Base-by-base conservation (phyloP, 1,284 basidiomycete species). In the Gymnopus androsaceus region DNA sequence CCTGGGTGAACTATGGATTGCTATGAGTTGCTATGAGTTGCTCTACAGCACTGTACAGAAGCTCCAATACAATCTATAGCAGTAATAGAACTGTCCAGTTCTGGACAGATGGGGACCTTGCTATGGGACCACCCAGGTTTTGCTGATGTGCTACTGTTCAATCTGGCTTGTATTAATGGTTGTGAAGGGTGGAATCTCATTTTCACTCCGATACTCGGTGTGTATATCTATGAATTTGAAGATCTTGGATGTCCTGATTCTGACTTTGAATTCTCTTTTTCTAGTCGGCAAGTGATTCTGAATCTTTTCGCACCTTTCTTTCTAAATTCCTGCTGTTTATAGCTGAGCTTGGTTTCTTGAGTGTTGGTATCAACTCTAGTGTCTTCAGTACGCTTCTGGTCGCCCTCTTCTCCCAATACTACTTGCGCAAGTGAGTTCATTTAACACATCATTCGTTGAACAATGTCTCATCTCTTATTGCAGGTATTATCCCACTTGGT, bases 351-450 rank as follows among this genome's bases (percentile, higher is more conserved):
- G 75, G 75, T 27, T 74, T 75, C 66, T 64, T 82, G 51, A 74
- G 74, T 64, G 69, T 78, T 19, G 82, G 82, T 4, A 80, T 84
- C 67, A 84, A 82, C 69, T 79, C 76, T 15, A 74, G 75, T n/a
- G 72, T 81, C 23, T 75, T 79, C 61, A 77, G 75, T 44, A 74
- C 77, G 3, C 80, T 84, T 68, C 61, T 72, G 12, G 69, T 84
- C 36, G 82, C 80, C 17, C 62, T 82, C 30, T 77, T 82, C 65
- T 82, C 80, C n/a, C 81, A 84, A 63, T 81, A 75, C 69, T 81
- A 75, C 60, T 72, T 81, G 34, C 68, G 77, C 55, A 74, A 69
- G 57, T 69, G 66, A 60, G 68, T 53, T 28, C 41, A 33, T n/a
- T 25, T 5, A 3, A 6, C 3, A n/a, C n/a, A n/a, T 38, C n/a